These are phyloP conservation scores for Danielozyma ontarioensis DNA, from an alignment of 805 yeast genomes.

Conservation along the genomic window DNA sequence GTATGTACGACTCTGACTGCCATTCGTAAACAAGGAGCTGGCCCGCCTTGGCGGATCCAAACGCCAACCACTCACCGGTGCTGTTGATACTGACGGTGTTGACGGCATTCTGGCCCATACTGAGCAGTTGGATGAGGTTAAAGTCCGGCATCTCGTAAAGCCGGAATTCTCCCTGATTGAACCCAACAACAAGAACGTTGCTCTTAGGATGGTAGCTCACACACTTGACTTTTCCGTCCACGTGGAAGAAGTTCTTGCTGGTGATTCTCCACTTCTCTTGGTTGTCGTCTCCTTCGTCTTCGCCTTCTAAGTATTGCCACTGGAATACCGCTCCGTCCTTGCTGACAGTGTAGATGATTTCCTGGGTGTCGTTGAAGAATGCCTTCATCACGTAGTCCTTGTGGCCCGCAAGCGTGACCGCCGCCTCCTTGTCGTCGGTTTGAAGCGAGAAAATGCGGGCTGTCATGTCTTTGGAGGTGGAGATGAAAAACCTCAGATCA, in stretches of 20 bases:
- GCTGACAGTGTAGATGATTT: conserved; percentile 83
- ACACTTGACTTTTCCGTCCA: conserved; percentile 64
- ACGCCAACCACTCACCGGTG: conserved; percentile 95
- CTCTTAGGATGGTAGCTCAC: conserved; percentile 75
- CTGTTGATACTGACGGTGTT: conserved; percentile 75
- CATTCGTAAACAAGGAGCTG: conserved; percentile 95
- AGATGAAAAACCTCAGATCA: conserved; percentile 82
- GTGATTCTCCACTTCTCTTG: conserved; percentile 76
- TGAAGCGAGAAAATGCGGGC: conserved; percentile 77
- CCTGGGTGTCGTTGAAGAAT: conserved; percentile 83
- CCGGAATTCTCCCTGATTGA: conserved; percentile 84
- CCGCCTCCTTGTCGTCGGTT: conserved; percentile 62
- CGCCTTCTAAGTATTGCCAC: conserved; percentile 77
- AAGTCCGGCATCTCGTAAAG: conserved; percentile 83
- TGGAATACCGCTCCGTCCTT: conserved; percentile 91
- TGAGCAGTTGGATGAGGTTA: conserved; percentile 74
- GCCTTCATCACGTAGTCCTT: conserved; percentile 84
- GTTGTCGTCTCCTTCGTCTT: conserved; percentile 38
- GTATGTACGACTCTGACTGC: conserved; percentile 94
- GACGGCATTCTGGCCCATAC: conserved; percentile 88
- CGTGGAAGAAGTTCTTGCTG: conserved; percentile 67
- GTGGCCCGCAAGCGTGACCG: conserved; percentile 88
- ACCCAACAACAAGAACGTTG: conserved; percentile 81
- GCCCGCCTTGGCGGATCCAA: conserved; percentile 88
- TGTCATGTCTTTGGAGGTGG: conserved; percentile 87